These are phyloP conservation scores for Suillus variegatus DNA, from an alignment of 768 basidiomycete species.

Conservation along the genomic window DNA sequence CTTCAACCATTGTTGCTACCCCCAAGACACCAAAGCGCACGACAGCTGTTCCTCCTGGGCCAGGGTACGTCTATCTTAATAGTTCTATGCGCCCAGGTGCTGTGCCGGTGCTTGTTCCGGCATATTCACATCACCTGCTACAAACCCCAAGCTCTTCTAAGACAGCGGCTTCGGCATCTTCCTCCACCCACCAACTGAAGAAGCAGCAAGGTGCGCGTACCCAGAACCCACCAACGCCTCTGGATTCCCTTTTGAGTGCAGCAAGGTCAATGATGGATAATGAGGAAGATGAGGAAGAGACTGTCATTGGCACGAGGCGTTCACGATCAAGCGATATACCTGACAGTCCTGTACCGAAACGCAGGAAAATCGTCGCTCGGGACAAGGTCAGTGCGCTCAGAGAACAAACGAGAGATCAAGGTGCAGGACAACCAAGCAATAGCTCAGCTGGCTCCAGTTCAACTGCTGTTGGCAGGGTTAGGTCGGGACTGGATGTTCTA, in stretches of 20 bases:
- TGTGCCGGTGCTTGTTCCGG: constrained; percentile 32
- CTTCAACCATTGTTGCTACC: constrained; percentile 20
- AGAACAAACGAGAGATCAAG: neutral
- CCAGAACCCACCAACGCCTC: constrained; percentile 43
- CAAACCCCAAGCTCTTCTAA: constrained; percentile 35
- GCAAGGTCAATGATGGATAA: constrained; percentile 58
- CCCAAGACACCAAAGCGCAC: constrained; percentile 33
- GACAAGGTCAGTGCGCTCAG: constrained; percentile 15
- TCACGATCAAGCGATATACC: constrained; percentile 22
- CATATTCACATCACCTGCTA: constrained; percentile 29
- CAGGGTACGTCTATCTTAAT: constrained; percentile 32
- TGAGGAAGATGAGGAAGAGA: constrained; percentile 24
- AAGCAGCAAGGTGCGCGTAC: constrained; percentile 17
- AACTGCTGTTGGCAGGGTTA: constrained; percentile 28
- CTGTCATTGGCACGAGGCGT: constrained; percentile 29
- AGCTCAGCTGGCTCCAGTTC: constrained; percentile 2
- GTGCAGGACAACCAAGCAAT: constrained; percentile 3
- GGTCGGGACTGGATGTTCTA: constrained; percentile 68
- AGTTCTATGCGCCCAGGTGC: constrained; percentile 24
- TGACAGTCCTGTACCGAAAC: constrained; percentile 43
- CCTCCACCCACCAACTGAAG: constrained; percentile 19
- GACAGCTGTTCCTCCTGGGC: constrained; percentile 27
- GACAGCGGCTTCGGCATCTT: constrained; percentile 27
- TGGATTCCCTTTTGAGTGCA: constrained; percentile 63
- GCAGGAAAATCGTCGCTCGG: constrained; percentile 28